Percentiles rank a stretch among this genome's conserved stretches.
Evolutionary conservation across 495 filamentous ascomycete genomes (phyloP).

Genomic region (Aspergillus mulundensis): DNA sequence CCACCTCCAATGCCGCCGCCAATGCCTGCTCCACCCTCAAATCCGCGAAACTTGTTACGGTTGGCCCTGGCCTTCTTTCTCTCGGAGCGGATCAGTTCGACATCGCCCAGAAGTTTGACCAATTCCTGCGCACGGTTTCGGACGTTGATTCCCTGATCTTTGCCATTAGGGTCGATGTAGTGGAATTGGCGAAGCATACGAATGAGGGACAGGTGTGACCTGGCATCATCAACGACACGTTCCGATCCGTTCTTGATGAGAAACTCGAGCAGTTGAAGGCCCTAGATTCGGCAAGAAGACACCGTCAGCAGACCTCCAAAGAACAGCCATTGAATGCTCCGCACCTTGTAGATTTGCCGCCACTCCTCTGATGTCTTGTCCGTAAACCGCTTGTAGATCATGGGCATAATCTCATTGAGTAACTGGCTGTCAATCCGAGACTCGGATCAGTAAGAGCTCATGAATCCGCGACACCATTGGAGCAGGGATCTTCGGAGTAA

Average conservation of each 20-base stretch:
- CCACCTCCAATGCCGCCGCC: slow-evolving; percentile 26
- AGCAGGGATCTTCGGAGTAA: slow-evolving; percentile 14
- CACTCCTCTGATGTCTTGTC: slow-evolving; percentile 98
- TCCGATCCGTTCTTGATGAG: slow-evolving; percentile 98
- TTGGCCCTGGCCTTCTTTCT: slow-evolving; percentile 89
- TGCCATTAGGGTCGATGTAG: slow-evolving; percentile 92
- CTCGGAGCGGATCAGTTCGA: slow-evolving; percentile 87
- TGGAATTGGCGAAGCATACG: slow-evolving; percentile 99
- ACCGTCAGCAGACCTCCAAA: background rate
- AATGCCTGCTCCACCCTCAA: slow-evolving; percentile 70
- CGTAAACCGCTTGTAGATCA: slow-evolving; percentile 99
- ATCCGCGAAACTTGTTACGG: slow-evolving; percentile 89
- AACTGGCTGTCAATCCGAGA: slow-evolving; percentile 60
- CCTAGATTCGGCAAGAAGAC: slow-evolving; percentile 32
- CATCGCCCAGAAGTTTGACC: slow-evolving; percentile 86
- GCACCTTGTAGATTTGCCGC: slow-evolving; percentile 96
- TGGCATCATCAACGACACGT: slow-evolving; percentile 94
- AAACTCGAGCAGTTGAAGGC: slow-evolving; percentile 93
- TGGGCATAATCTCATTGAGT: slow-evolving; percentile 98
- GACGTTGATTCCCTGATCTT: slow-evolving; percentile 97
- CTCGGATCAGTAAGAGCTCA: slow-evolving; percentile 17
- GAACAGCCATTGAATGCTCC: background rate
- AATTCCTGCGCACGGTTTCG: slow-evolving; percentile 94
- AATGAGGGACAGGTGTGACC: slow-evolving; percentile 87
- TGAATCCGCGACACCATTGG: slow-evolving; percentile 3